Percentiles rank a stretch among this genome's conserved stretches.
phyloP scores from a whole-genome alignment of 441 rosid species.

The Geranium incanum region DNA sequence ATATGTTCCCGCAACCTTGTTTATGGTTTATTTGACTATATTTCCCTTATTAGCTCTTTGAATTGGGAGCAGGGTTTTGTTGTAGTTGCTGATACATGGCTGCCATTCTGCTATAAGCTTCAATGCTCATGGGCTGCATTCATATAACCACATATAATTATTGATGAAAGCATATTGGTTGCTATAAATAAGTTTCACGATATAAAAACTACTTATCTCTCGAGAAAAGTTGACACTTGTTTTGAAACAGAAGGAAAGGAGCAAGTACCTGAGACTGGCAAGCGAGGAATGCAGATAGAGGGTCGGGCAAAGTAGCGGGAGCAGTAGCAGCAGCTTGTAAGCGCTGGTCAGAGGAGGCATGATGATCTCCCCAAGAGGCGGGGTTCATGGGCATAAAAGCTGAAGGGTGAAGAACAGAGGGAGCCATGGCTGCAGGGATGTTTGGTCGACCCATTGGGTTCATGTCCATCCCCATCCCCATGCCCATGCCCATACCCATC shows the following conservation, averaged over 20 bases:
- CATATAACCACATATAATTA: background rate
- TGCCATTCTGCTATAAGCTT: background rate
- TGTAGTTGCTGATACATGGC: background rate
- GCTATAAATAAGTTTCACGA: too few species aligned
- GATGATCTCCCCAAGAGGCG: background rate
- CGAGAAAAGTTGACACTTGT: background rate
- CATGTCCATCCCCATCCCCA: background rate
- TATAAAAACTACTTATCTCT: too few species aligned
- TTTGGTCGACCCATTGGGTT: background rate
- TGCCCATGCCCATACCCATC: background rate
- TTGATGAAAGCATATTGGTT: too few species aligned
- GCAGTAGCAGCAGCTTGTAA: background rate
- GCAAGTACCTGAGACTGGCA: background rate
- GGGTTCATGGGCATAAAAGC: background rate
- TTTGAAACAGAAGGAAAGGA: too few species aligned
- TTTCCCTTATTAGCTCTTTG: background rate
- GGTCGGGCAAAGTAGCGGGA: background rate
- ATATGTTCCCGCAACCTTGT: too few species aligned
- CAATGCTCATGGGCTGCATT: background rate
- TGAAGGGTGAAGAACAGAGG: background rate
- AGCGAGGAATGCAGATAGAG: background rate
- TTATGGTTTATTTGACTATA: too few species aligned
- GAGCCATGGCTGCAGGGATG: background rate
- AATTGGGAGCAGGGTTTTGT: background rate
- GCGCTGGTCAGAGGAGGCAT: background rate